phyloP scores from a whole-genome alignment of 257 asterid genomes.

The Coffea eugenioides region DNA sequence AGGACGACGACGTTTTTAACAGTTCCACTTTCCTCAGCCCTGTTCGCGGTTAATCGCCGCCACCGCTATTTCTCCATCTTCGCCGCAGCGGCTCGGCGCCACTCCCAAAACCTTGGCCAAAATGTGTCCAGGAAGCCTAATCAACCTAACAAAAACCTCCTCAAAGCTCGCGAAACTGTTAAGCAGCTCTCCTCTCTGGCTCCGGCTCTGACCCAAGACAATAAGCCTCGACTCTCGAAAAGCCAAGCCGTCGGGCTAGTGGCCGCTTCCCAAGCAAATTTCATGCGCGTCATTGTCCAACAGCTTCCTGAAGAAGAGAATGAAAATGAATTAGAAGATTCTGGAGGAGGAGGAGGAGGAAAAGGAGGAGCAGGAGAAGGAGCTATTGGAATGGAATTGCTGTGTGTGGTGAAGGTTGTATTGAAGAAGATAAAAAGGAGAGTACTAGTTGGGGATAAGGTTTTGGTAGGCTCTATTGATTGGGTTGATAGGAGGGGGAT shows the following conservation, averaged over 20 bases:
- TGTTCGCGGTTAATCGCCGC: conserved; percentile 22
- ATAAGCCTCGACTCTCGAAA: conserved; percentile 48
- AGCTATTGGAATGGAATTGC: conserved; percentile 58
- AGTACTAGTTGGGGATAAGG: conserved; percentile 92
- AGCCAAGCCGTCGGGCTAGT: conserved; percentile 88
- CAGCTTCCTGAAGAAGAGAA: conserved; percentile 24
- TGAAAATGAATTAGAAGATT: conserved; percentile 1
- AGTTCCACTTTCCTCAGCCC: conserved; percentile 26
- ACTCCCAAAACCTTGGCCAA: conserved; percentile 34
- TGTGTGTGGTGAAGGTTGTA: conserved; percentile 90
- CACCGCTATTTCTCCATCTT: conserved; percentile 28
- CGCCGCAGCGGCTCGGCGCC: conserved; percentile 34
- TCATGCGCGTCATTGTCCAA: conserved; percentile 88
- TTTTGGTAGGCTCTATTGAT: conserved; percentile 79
- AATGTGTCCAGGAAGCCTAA: conserved; percentile 52
- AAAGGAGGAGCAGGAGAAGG: conserved; percentile 18
- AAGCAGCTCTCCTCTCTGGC: conserved; percentile 61
- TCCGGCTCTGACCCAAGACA: conserved; percentile 57
- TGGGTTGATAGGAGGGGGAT: conserved; percentile 89
- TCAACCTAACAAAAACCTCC: conserved; percentile 58
- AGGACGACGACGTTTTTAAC: conserved; percentile 28
- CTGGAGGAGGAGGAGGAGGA: background rate
- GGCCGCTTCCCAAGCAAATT: conserved; percentile 85
- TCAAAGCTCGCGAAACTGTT: conserved; percentile 68
- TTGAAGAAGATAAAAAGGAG: conserved; percentile 92